Evolutionary conservation across 2,329 filamentous ascomycete species (phyloP).

Genomic region (Xylaria sp.): DNA sequence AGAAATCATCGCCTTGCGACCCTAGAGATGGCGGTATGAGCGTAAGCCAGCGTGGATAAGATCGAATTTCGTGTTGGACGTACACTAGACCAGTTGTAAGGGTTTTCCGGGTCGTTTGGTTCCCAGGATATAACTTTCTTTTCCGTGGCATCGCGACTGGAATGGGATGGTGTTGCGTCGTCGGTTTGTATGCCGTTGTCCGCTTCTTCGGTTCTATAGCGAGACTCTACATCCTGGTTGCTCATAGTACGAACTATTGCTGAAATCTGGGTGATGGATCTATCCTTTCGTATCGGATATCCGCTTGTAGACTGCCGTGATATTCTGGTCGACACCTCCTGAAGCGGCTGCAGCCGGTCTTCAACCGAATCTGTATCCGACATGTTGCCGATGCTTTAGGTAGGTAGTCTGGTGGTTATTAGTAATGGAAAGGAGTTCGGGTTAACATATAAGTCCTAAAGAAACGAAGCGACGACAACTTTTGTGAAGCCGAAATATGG

Average conservation of each 20-base stretch:
- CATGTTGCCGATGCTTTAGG: constrained; percentile 1
- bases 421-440: not conserved
- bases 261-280: constrained; percentile 16
- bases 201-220: constrained; percentile 39
- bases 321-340: constrained; percentile 4
- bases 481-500: not conserved
- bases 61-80: not conserved
- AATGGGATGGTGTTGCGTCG: constrained; percentile 11
- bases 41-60: not conserved
- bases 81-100: constrained; percentile 47
- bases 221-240: constrained; percentile 37
- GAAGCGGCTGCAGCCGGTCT: not conserved
- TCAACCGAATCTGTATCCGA: constrained; percentile 1
- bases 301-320: constrained; percentile 10
- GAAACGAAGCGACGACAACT: not conserved
- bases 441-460: not conserved
- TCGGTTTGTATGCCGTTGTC: constrained; percentile 31
- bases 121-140: constrained; percentile 42
- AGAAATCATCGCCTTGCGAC: constrained; percentile 50
- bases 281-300: not conserved
- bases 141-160: constrained; percentile 22
- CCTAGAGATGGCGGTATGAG: constrained; percentile 31
- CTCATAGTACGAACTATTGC: constrained; percentile 31
- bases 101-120: constrained; percentile 45
- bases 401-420: not conserved